A percentile compares a stretch with the other conserved stretches of the same genome.
Evolutionary conservation across 352 stramenopile genomes (phyloP).

Genomic region (Phytopythium boreale): DNA sequence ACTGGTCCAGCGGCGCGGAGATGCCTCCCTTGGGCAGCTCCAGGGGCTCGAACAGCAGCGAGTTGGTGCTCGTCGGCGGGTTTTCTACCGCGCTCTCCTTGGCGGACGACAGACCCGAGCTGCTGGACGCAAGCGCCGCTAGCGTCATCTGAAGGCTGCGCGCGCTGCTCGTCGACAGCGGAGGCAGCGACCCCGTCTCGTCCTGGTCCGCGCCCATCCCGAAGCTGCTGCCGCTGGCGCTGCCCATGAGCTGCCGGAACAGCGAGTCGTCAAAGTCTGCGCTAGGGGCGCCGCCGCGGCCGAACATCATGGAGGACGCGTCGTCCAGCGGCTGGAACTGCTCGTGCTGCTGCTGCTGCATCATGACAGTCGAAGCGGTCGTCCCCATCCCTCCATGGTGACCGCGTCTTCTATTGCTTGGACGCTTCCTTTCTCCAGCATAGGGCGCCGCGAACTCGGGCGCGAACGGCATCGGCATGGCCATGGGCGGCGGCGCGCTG

Average conservation of each 20-base stretch:
- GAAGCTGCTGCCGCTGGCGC: not conserved
- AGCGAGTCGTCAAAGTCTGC: conserved; percentile 37
- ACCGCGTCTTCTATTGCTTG: not conserved
- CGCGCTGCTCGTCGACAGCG: conserved; percentile 6
- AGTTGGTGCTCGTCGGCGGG: conserved; percentile 16
- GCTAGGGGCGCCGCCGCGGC: not conserved
- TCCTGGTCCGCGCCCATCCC: not conserved
- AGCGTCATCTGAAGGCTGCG: conserved; percentile 9
- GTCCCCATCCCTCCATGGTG: not conserved
- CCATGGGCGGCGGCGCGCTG: not conserved
- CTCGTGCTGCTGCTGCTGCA: not conserved
- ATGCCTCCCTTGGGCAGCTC: conserved; percentile 21
- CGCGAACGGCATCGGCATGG: conserved; percentile 8
- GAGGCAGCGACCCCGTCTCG: conserved; percentile 4
- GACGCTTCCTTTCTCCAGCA: not conserved
- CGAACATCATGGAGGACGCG: conserved; percentile 12
- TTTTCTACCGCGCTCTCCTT: conserved; percentile 3
- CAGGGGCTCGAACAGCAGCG: conserved; percentile 33
- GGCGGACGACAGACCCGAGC: not conserved
- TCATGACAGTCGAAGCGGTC: not conserved
- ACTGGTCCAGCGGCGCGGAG: conserved; percentile 8
- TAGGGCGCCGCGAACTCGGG: not conserved
- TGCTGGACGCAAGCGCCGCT: conserved; percentile 6
- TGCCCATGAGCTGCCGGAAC: conserved; percentile 35
- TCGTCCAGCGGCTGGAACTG: conserved; percentile 12